Evolutionary conservation across 768 basidiomycete species (phyloP), one percentile per base, ranked within the genome.

Genomic region (Boletus subparvulus): DNA sequence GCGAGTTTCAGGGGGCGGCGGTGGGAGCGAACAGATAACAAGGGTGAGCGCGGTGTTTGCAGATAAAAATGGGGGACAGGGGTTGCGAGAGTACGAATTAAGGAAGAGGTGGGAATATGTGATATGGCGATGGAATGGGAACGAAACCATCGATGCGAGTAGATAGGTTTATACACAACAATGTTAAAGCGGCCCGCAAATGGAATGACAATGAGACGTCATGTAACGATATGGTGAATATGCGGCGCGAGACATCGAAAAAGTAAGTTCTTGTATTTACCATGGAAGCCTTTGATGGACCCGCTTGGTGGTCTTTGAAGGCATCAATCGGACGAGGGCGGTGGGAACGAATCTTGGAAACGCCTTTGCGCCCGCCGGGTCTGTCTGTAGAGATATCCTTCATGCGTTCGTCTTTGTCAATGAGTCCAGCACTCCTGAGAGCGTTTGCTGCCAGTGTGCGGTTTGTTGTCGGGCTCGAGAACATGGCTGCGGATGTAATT

Each of bases 351-450:
- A 79, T 72, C 75, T 87, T 89, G 16, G 78, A 75, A n/a, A 78
- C 63, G 44, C 83, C 82, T 70, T 91, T 92, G 66, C 88, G 81
- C 24, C 88, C 88, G 48, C 87, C 87, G 6, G 86, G 87, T 62
- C 78, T 87, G 74, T 73, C 69, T 17, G 84, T 83, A 10, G 81
- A 77, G 43, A 77, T 74, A 65, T 92, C 89, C 59, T 84, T 82
- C 90, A 92, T 91, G 62, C 77, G 80, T 55, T 84, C 77, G 70
- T 92, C 90, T 54, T 82, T 77, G 78, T 90, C 88, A 59, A 90
- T 86, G 67, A 91, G 83, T 41, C 89, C 90, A 3, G 87, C 88
- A 37, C 73, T 83, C 56, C 85, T 84, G 26, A 91, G 75, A 32
- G 87, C 85, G 55, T 73, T 86, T 55, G 79, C 61, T 21, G 83